Conservation (phyloP, 306 rosid genomes). For the Vigna angularis region DNA sequence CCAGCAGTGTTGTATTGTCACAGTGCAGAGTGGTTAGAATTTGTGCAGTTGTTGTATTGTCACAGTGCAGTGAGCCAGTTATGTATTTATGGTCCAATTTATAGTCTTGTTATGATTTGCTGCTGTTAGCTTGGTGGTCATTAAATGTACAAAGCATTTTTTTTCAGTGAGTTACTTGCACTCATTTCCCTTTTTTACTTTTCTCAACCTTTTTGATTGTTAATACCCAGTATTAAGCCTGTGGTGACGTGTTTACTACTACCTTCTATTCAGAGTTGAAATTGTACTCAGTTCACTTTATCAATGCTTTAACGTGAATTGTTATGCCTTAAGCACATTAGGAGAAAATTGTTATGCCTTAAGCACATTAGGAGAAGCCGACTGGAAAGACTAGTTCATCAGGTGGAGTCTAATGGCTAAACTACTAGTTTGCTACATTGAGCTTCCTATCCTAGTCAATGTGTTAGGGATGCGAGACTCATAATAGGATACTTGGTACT, state of each 20-base stretch:
- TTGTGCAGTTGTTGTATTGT: not conserved
- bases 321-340: not conserved
- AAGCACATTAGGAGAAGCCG: not conserved
- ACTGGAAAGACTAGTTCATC: not conserved
- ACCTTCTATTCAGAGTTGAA: not conserved
- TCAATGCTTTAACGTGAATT: not conserved
- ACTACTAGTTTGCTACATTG: not conserved
- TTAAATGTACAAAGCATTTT: constrained; percentile 1
- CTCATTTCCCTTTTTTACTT: not conserved
- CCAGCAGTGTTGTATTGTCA: not conserved
- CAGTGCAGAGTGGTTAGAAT: not conserved
- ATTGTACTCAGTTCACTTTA: not conserved
- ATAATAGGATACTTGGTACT: not conserved
- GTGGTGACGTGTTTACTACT: constrained; percentile 14
- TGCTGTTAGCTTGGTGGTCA: constrained; percentile 9
- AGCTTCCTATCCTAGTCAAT: not conserved
- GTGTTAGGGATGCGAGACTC: not conserved
- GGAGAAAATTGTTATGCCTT: not conserved
- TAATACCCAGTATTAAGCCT: not conserved
- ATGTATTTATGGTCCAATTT: constrained; percentile 17
- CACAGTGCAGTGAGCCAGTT: not conserved
- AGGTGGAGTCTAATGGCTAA: not conserved
- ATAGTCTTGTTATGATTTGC: not conserved
- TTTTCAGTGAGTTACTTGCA: not conserved
- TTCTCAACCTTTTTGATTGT: not conserved